A percentile compares a stretch with the other conserved stretches of the same genome.
Conservation (phyloP, 2,329 filamentous ascomycete genomes). For the Parafenestella ontariensis region DNA sequence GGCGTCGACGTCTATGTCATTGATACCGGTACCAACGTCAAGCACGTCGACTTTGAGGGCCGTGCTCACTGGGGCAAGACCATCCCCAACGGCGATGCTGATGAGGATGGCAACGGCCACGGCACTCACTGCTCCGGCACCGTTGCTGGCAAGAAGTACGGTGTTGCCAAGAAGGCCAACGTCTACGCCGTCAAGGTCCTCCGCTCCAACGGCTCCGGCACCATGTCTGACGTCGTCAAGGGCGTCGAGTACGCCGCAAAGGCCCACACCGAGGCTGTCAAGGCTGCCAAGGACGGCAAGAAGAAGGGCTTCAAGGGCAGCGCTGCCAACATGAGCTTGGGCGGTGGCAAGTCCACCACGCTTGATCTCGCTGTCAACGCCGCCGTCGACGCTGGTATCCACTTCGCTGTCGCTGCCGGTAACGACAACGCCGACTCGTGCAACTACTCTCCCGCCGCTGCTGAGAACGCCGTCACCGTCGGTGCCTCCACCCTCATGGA, state of each 20-base stretch:
- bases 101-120: constrained; percentile 95
- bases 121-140: constrained; percentile 99
- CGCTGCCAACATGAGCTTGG: constrained; percentile 98
- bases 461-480: constrained; percentile 90
- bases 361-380: constrained; percentile 94
- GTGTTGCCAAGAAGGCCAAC: constrained; percentile 98
- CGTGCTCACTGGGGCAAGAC: constrained; percentile 98
- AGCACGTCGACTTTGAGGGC: constrained; percentile 97
- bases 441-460: constrained; percentile 97
- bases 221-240: constrained; percentile 98
- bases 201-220: constrained; percentile 93
- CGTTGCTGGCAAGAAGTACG: constrained; percentile 97
- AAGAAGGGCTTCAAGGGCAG: constrained; percentile 98
- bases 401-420: constrained; percentile 97
- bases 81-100: constrained; percentile 82
- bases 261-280: constrained; percentile 76
- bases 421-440: constrained; percentile 99
- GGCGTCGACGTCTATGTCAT: constrained; percentile 99
- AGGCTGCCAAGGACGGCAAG: constrained; percentile 83
- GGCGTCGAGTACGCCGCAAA: constrained; percentile 94
- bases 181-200: constrained; percentile 98
- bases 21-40: constrained; percentile 92
- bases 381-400: constrained; percentile 86
- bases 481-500: constrained; percentile 93
- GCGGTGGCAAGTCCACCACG: constrained; percentile 93